Conservation (phyloP, 2,329 filamentous ascomycete genomes). For the Neofusicoccum ribis region DNA sequence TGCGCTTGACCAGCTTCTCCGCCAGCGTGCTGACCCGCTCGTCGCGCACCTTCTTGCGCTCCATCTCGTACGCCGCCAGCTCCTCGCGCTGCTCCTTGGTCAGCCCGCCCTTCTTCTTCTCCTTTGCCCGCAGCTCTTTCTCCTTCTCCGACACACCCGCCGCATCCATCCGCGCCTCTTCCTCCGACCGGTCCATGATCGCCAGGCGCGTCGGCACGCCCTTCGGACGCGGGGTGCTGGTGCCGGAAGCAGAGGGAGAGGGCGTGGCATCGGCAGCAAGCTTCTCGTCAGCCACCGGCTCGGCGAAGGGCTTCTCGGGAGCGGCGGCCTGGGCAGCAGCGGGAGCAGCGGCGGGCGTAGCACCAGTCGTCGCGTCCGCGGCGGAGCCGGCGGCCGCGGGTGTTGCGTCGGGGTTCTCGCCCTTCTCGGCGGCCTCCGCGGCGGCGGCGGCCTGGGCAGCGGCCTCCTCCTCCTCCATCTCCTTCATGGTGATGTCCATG, state of each 20-base stretch:
- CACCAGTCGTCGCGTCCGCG: conserved; percentile 21
- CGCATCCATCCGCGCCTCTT: conserved; percentile 66
- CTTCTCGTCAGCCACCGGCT: conserved; percentile 19
- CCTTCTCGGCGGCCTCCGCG: conserved; percentile 36
- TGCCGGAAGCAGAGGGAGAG: conserved; percentile 36
- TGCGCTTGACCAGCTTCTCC: conserved; percentile 82
- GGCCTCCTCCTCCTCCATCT: conserved; percentile 68
- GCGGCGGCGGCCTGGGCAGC: conserved; percentile 55
- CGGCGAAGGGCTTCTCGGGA: conserved; percentile 27
- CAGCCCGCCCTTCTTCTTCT: conserved; percentile 85
- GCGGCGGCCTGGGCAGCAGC: conserved; percentile 44
- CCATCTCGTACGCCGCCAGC: conserved; percentile 81
- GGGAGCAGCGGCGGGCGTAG: conserved; percentile 52
- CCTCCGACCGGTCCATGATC: conserved; percentile 84
- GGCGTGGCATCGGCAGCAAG: conserved; percentile 34
- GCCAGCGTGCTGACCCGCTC: conserved; percentile 84
- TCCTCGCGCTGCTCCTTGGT: conserved; percentile 93
- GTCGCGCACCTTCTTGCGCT: conserved; percentile 79
- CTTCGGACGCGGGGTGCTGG: conserved; percentile 46
- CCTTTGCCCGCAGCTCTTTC: conserved; percentile 73
- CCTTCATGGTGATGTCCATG: conserved; percentile 94
- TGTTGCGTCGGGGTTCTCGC: conserved; percentile 27
- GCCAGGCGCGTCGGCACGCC: conserved; percentile 77
- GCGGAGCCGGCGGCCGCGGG: conserved; percentile 20
- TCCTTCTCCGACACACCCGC: conserved; percentile 70